Percentiles rank a stretch among this genome's conserved stretches.
These are phyloP conservation scores for Leccinum incarnatum DNA, from an alignment of 768 basidiomycete genomes.

Conservation along the genomic window DNA sequence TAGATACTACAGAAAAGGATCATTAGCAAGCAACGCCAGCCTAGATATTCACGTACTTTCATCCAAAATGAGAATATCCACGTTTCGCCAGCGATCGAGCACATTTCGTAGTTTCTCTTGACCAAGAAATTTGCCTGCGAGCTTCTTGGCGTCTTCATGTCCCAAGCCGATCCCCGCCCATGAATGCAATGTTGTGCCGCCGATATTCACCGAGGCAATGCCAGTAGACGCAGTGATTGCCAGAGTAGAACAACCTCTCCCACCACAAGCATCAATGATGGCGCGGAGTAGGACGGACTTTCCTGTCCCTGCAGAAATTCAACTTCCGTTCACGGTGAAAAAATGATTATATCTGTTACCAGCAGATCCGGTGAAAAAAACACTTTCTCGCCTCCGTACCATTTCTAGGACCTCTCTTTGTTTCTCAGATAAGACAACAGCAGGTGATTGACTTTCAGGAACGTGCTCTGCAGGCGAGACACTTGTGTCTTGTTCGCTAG, in stretches of 20 bases:
- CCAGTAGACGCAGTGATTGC: constrained; percentile 81
- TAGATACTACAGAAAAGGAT: constrained; percentile 59
- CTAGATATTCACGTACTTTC: constrained; percentile 46
- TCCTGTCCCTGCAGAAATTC: constrained; percentile 55
- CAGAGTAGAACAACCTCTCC: constrained; percentile 37
- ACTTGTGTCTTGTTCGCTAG: background rate
- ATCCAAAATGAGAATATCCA: constrained; percentile 74
- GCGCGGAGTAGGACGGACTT: constrained; percentile 80
- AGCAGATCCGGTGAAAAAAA: constrained; percentile 88
- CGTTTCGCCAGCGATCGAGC: constrained; percentile 60
- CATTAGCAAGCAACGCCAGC: background rate
- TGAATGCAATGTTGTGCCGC: constrained; percentile 77
- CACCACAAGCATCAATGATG: constrained; percentile 56
- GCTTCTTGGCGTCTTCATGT: constrained; percentile 47
- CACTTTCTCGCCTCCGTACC: constrained; percentile 59
- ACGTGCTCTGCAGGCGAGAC: background rate
- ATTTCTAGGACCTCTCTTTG: constrained; percentile 47
- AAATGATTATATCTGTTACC: constrained; percentile 33
- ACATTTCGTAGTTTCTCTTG: constrained; percentile 38
- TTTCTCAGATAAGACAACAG: constrained; percentile 47
- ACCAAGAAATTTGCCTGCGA: constrained; percentile 53
- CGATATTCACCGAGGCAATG: constrained; percentile 80
- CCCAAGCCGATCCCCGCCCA: constrained; percentile 83
- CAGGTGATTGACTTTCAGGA: constrained; percentile 1
- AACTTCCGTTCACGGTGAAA: background rate